Evolutionary conservation across 768 basidiomycete genomes (phyloP).

Genomic region (Lentinula guzmanii): DNA sequence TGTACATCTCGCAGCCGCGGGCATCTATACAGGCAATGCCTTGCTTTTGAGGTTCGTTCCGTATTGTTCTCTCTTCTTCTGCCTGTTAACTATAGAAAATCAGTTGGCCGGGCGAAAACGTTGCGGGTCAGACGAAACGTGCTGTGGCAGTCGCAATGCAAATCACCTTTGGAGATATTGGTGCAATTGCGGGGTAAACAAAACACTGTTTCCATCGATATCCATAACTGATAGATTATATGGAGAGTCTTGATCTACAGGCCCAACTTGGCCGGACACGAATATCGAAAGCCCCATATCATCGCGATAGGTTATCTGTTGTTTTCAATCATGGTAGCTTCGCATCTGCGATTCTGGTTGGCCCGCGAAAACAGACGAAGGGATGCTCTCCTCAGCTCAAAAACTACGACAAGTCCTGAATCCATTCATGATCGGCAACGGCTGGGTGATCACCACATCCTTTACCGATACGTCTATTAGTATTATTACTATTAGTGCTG

Average conservation of each 20-base stretch:
- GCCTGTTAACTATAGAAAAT: neutral
- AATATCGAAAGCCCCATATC: conserved; percentile 50
- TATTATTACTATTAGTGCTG: neutral
- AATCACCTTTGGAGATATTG: conserved; percentile 57
- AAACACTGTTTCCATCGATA: neutral
- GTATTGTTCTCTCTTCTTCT: neutral
- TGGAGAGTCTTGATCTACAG: conserved; percentile 48
- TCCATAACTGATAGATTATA: neutral
- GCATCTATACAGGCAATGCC: conserved; percentile 54
- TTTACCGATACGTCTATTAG: conserved; percentile 32
- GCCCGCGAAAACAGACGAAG: conserved; percentile 42
- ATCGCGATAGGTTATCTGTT: conserved; percentile 56
- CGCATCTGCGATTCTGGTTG: conserved; percentile 44
- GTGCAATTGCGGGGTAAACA: conserved; percentile 31
- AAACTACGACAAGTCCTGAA: neutral
- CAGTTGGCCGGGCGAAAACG: conserved; percentile 62
- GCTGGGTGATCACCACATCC: conserved; percentile 32
- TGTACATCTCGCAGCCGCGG: conserved; percentile 48
- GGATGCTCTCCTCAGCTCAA: conserved; percentile 18
- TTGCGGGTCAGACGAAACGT: conserved; percentile 64
- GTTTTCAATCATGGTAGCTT: conserved; percentile 37
- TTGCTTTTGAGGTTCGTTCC: conserved; percentile 28
- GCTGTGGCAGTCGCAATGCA: conserved; percentile 59
- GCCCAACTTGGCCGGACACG: conserved; percentile 37
- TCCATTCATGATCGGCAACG: conserved; percentile 18